phyloP scores from a whole-genome alignment of 2,329 filamentous ascomycete species.

The Macrophomina pseudophaseolina region DNA sequence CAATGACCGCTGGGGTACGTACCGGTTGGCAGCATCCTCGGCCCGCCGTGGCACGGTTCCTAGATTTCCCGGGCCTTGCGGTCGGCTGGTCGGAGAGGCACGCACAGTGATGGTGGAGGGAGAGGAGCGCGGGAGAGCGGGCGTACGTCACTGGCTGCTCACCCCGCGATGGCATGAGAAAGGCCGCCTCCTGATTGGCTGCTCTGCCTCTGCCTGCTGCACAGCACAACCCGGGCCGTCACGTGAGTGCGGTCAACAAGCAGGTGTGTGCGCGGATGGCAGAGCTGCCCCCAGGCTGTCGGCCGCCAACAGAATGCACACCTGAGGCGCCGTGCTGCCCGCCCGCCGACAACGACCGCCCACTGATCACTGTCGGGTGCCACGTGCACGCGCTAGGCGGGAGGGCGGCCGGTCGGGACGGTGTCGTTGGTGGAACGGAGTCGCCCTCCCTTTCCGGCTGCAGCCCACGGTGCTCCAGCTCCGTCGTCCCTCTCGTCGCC shows the following conservation, averaged over 20 bases:
- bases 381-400: slow-evolving; percentile 12
- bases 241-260: background rate
- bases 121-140: background rate
- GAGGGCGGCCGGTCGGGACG: background rate
- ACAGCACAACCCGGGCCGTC: background rate
- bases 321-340: background rate
- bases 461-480: background rate
- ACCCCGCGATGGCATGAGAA: slow-evolving; percentile 5
- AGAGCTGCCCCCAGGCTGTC: background rate
- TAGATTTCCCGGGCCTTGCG: slow-evolving; percentile 19
- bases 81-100: slow-evolving; percentile 14
- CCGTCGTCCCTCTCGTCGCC: too few species aligned
- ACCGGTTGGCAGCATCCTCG: slow-evolving; percentile 10
- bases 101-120: background rate
- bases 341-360: background rate
- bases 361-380: background rate
- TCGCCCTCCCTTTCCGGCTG: background rate
- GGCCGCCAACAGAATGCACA: background rate
- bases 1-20: slow-evolving; percentile 13
- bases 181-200: slow-evolving; percentile 9
- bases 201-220: background rate
- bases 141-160: slow-evolving; percentile 5
- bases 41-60: background rate
- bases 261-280: background rate
- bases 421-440: background rate